A percentile compares a stretch with the other conserved stretches of the same genome.
Evolutionary conservation across 2,329 filamentous ascomycete genomes (phyloP).

Genomic region (Diplodia seriata): DNA sequence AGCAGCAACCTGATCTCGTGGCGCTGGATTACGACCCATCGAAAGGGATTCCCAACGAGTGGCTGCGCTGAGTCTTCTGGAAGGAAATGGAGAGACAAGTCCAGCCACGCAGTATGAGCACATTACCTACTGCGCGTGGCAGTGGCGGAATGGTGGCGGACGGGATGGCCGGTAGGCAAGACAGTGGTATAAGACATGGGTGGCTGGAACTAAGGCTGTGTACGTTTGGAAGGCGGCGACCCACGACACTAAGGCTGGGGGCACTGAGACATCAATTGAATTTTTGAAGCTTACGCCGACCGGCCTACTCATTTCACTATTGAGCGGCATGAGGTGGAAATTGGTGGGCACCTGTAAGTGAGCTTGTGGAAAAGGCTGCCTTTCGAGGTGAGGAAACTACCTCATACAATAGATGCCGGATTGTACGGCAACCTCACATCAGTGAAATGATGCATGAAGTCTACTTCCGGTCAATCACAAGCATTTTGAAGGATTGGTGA

Average conservation of each 20-base stretch:
- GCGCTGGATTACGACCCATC: no score
- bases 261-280: neutral
- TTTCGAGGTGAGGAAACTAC: no score
- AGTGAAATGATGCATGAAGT: no score
- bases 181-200: slow-evolving; percentile 9
- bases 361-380: no score
- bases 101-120: neutral
- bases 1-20: neutral
- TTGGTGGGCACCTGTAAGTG: no score
- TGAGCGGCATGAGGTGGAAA: no score
- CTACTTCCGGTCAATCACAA: no score
- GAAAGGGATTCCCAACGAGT: neutral
- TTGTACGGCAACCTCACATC: no score
- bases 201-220: neutral
- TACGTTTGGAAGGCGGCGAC: neutral
- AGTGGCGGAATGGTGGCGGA: neutral
- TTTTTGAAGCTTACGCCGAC: neutral
- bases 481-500: no score
- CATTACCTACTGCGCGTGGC: neutral
- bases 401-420: no score
- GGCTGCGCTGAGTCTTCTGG: neutral
- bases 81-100: neutral
- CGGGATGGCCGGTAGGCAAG: slow-evolving; percentile 7
- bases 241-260: neutral
- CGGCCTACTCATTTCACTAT: no score